phyloP scores from a whole-genome alignment of 805 yeast species.

The Yarrowia osloensis region DNA sequence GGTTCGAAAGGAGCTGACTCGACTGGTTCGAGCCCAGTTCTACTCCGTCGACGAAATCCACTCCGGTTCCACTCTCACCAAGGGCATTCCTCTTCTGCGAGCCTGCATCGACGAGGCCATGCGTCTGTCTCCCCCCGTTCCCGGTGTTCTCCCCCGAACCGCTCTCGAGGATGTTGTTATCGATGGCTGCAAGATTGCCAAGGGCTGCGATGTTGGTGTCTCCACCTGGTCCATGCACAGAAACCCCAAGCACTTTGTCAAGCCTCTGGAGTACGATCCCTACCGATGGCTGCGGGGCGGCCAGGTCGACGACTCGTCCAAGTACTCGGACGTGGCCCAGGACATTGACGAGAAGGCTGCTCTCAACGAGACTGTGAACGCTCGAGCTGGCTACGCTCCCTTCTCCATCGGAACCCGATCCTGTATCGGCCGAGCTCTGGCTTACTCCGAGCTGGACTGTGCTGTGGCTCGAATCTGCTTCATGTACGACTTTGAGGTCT shows the following conservation, averaged over 20 bases:
- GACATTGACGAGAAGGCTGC: conserved; percentile 4
- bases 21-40: conserved; percentile 23
- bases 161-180: conserved; percentile 28
- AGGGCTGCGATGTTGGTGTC: conserved; percentile 33
- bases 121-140: conserved; percentile 35
- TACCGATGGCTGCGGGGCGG: conserved; percentile 33
- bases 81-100: conserved; percentile 32
- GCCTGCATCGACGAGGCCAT: conserved; percentile 35
- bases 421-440: conserved; percentile 33
- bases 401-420: conserved; percentile 34
- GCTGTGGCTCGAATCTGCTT: conserved; percentile 33
- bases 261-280: conserved; percentile 32
- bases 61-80: conserved; percentile 24
- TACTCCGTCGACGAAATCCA: conserved; percentile 32
- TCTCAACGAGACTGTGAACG: conserved; percentile 17
- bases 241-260: conserved; percentile 30
- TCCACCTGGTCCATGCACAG: conserved; percentile 30
- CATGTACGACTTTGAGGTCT: conserved; percentile 33
- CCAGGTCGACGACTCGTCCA: conserved; percentile 18
- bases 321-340: conserved; percentile 12
- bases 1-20: conserved; percentile 27
- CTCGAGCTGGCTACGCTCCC: conserved; percentile 32
- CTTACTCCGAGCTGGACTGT: conserved; percentile 33
- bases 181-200: conserved; percentile 32
- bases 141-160: conserved; percentile 34